phyloP scores from a whole-genome alignment of 2,329 filamentous ascomycete species.

The Boeremia lycopersici region DNA sequence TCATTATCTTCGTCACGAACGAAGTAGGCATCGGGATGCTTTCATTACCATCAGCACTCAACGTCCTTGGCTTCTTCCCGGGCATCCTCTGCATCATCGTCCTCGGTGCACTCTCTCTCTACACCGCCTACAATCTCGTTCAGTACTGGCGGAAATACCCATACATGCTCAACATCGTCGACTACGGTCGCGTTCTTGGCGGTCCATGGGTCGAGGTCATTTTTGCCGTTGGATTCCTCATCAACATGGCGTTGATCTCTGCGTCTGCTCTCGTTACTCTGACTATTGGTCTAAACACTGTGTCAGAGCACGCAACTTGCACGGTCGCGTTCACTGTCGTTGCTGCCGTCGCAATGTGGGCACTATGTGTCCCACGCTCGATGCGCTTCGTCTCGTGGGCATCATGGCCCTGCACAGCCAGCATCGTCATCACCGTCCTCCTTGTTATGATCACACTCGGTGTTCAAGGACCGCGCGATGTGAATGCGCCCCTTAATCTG shows the following conservation, averaged over 20 bases:
- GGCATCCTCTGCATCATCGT: slow-evolving; percentile 32
- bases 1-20: slow-evolving; percentile 40
- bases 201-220: slow-evolving; percentile 34
- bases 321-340: slow-evolving; percentile 35
- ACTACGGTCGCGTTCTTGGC: slow-evolving; percentile 36
- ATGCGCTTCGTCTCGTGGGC: slow-evolving; percentile 39
- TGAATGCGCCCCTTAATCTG: slow-evolving; percentile 29
- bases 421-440: slow-evolving; percentile 29
- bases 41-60: slow-evolving; percentile 33
- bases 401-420: slow-evolving; percentile 34
- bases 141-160: slow-evolving; percentile 41
- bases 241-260: slow-evolving; percentile 39
- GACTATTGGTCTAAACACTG: slow-evolving; percentile 36
- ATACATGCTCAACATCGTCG: slow-evolving; percentile 39
- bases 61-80: slow-evolving; percentile 35
- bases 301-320: slow-evolving; percentile 36
- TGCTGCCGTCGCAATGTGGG: slow-evolving; percentile 34
- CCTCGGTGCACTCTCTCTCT: slow-evolving; percentile 34
- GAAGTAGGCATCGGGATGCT: slow-evolving; percentile 41
- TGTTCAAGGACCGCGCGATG: slow-evolving; percentile 29
- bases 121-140: slow-evolving; percentile 38
- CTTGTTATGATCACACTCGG: slow-evolving; percentile 38
- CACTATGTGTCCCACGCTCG: slow-evolving; percentile 33
- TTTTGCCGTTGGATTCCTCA: slow-evolving; percentile 33
- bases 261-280: slow-evolving; percentile 37